Conservation (phyloP, 768 basidiomycete genomes). For the Tremella fuciformis region DNA sequence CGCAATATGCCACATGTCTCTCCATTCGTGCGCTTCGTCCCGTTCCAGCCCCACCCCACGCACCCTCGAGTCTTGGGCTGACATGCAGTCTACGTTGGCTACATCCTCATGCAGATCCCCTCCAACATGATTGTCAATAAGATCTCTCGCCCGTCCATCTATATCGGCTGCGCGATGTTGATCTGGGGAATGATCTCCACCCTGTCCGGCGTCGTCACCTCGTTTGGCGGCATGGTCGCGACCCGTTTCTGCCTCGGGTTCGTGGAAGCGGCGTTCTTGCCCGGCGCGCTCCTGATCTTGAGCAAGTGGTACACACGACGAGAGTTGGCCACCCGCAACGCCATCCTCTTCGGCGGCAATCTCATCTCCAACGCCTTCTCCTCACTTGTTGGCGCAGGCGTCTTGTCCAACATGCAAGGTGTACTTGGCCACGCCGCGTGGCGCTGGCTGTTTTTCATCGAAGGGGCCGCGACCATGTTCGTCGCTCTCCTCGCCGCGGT, state of each 20-base stretch:
- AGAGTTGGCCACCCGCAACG: constrained; percentile 62
- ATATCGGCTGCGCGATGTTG: constrained; percentile 42
- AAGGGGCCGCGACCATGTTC: constrained; percentile 65
- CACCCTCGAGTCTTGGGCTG: not conserved
- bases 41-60: not conserved
- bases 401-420: constrained; percentile 66
- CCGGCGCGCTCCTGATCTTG: constrained; percentile 27
- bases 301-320: constrained; percentile 11
- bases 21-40: constrained; percentile 43
- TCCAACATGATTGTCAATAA: constrained; percentile 49
- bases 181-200: constrained; percentile 53
- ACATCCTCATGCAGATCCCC: constrained; percentile 42
- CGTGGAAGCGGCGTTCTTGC: constrained; percentile 28
- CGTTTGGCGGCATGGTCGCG: constrained; percentile 53
- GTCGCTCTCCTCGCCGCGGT: constrained; percentile 67
- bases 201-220: constrained; percentile 56
- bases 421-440: constrained; percentile 64
- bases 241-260: constrained; percentile 67
- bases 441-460: constrained; percentile 56
- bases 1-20: constrained; percentile 38
- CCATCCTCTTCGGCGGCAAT: constrained; percentile 59
- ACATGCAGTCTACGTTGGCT: constrained; percentile 28
- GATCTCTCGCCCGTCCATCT: constrained; percentile 46
- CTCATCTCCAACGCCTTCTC: constrained; percentile 78
- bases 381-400: constrained; percentile 68